Conservation (phyloP, 2,329 filamentous ascomycete species). For the Trichophyton equinum region DNA sequence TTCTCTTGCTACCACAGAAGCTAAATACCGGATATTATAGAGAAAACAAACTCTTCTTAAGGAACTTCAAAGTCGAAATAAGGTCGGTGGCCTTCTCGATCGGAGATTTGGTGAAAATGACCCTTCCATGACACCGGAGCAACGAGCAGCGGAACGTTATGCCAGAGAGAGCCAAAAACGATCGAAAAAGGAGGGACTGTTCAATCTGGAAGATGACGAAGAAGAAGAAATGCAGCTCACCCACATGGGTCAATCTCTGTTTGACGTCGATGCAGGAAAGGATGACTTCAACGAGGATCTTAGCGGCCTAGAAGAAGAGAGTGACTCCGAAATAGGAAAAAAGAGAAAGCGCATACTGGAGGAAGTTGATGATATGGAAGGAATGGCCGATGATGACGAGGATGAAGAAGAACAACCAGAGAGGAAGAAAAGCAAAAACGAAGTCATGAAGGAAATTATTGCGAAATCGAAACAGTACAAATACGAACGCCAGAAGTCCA, state of each 20-base stretch:
- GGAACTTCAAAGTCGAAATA: constrained; percentile 79
- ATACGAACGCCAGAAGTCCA: constrained; percentile 80
- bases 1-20: constrained; percentile 1
- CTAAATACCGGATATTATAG: constrained; percentile 28
- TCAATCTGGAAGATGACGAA: constrained; percentile 80
- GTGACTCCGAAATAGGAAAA: constrained; percentile 41
- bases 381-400: constrained; percentile 35
- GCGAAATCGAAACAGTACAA: constrained; percentile 94
- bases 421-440: constrained; percentile 85
- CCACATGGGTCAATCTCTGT: constrained; percentile 66
- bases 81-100: constrained; percentile 84
- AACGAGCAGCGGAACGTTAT: constrained; percentile 83
- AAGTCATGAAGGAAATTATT: constrained; percentile 96
- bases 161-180: constrained; percentile 71
- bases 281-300: constrained; percentile 74
- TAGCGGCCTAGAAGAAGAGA: constrained; percentile 44
- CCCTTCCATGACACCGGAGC: constrained; percentile 82
- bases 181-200: constrained; percentile 65
- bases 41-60: constrained; percentile 72
- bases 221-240: constrained; percentile 60
- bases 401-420: constrained; percentile 48
- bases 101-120: constrained; percentile 93
- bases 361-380: constrained; percentile 33
- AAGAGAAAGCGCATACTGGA: constrained; percentile 40
- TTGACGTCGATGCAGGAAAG: constrained; percentile 42